phyloP scores from a whole-genome alignment of 768 basidiomycete genomes.

The Boletus tylopilopsis region DNA sequence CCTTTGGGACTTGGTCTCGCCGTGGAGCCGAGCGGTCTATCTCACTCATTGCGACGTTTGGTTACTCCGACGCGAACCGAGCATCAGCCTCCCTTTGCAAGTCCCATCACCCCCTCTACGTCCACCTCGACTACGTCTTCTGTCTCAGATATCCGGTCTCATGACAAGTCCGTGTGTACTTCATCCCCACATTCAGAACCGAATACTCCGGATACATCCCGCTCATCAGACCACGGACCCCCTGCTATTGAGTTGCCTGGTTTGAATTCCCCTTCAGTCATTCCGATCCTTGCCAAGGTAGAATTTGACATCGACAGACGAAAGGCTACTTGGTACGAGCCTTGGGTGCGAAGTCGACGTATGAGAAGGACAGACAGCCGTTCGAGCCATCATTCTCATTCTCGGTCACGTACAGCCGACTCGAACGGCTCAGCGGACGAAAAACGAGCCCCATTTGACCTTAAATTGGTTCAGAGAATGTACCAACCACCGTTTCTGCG shows the following conservation, averaged over 20 bases:
- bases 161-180: constrained; percentile 46
- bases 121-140: constrained; percentile 52
- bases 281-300: constrained; percentile 88
- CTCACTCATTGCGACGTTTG: constrained; percentile 42
- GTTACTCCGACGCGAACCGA: constrained; percentile 42
- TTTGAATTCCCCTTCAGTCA: constrained; percentile 56
- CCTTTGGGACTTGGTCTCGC: constrained; percentile 45
- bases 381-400: constrained; percentile 25
- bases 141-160: constrained; percentile 43
- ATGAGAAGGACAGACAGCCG: constrained; percentile 51
- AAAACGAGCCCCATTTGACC: constrained; percentile 41
- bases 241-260: constrained; percentile 64
- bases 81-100: constrained; percentile 34
- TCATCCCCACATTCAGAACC: constrained; percentile 43
- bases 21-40: constrained; percentile 30
- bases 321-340: constrained; percentile 82
- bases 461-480: constrained; percentile 50
- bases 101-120: constrained; percentile 34
- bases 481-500: constrained; percentile 36
- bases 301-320: constrained; percentile 90
- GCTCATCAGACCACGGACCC: constrained; percentile 33
- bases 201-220: constrained; percentile 55
- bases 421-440: constrained; percentile 24
- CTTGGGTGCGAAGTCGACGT: constrained; percentile 68
- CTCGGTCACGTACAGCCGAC: constrained; percentile 19